A percentile compares a stretch with the other conserved stretches of the same genome.
Conservation (phyloP, 495 filamentous ascomycete genomes). For the Hypoxylon lienhwacheense region DNA sequence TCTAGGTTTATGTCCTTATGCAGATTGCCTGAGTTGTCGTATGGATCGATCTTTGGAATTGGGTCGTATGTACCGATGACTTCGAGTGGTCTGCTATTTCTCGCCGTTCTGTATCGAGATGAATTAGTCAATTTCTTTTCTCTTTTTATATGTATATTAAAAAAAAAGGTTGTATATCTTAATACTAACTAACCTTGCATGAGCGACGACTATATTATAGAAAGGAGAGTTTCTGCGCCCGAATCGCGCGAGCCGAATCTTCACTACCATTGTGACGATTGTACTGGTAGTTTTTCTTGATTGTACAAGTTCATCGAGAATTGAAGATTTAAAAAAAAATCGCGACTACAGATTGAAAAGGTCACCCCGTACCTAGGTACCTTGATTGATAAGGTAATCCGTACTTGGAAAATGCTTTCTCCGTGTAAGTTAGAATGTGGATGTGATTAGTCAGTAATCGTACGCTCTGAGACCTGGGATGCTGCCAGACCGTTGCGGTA, state of each 20-base stretch:
- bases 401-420: slow-evolving; percentile 38
- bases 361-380: too few species aligned
- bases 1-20: slow-evolving; percentile 93
- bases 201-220: slow-evolving; percentile 96
- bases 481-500: too few species aligned
- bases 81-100: slow-evolving; percentile 85
- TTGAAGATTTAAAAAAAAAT: too few species aligned
- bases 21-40: slow-evolving; percentile 64
- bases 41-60: slow-evolving; percentile 70
- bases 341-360: too few species aligned
- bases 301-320: background rate
- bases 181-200: slow-evolving; percentile 74
- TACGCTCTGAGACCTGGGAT: too few species aligned
- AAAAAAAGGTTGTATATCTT: background rate
- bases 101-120: slow-evolving; percentile 61
- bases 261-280: slow-evolving; percentile 74
- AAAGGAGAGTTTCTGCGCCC: slow-evolving; percentile 82
- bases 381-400: too few species aligned
- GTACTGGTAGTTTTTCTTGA: background rate
- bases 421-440: too few species aligned
- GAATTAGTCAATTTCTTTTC: slow-evolving; percentile 9
- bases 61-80: slow-evolving; percentile 96
- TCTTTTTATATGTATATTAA: background rate
- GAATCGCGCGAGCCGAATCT: slow-evolving; percentile 91
- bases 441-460: slow-evolving; percentile 21